Evolutionary conservation across 2,329 filamentous ascomycete species (phyloP).

Genomic region (Orbilia javanica): DNA sequence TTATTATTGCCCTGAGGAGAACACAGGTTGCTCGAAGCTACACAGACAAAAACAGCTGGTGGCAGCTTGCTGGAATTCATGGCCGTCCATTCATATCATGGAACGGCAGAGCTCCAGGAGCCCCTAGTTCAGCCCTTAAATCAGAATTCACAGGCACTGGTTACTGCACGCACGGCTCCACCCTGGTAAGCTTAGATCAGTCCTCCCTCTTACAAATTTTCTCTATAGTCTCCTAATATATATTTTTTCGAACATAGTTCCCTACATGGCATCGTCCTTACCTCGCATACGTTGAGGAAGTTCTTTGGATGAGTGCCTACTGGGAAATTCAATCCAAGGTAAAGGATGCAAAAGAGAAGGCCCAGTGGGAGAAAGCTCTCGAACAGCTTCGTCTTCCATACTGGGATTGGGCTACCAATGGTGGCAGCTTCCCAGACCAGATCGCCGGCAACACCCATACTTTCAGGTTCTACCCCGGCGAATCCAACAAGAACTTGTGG

Average conservation of each 20-base stretch:
- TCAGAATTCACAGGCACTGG: not conserved
- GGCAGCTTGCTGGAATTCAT: constrained; percentile 41
- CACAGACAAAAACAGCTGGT: constrained; percentile 46
- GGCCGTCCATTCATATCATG: constrained; percentile 30
- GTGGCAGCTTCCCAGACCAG: constrained; percentile 8
- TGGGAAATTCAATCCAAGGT: not conserved
- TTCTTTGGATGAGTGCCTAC: constrained; percentile 28
- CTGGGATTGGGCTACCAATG: constrained; percentile 55
- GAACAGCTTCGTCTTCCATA: constrained; percentile 36
- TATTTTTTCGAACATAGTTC: constrained; percentile 72
- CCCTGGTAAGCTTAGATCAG: constrained; percentile 7
- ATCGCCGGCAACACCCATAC: not conserved
- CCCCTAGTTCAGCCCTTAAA: not conserved
- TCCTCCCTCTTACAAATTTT: too few species aligned
- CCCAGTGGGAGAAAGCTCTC: not conserved
- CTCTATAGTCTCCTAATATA: too few species aligned
- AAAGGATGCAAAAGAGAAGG: not conserved
- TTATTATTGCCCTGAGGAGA: constrained; percentile 27
- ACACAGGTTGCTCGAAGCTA: not conserved
- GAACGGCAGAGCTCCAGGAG: not conserved
- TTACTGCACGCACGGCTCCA: constrained; percentile 48
- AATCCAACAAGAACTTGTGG: not conserved
- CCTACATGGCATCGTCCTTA: constrained; percentile 88
- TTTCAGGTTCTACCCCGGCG: constrained; percentile 26
- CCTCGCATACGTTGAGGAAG: constrained; percentile 68